phyloP scores from a whole-genome alignment of 805 yeast species.

The Barnettozyma vustinii region DNA sequence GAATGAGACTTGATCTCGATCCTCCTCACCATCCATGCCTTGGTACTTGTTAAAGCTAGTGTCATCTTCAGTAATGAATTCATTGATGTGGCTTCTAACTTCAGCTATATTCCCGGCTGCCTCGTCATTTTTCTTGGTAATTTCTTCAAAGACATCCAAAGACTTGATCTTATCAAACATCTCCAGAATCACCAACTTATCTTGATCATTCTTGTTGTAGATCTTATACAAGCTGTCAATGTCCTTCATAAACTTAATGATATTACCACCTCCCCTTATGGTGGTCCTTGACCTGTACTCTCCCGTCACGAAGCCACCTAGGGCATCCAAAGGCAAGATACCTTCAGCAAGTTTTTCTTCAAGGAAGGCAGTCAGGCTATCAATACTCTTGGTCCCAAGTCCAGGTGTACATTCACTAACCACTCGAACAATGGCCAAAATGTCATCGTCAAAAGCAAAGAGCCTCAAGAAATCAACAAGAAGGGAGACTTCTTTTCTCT shows the following conservation, averaged over 20 bases:
- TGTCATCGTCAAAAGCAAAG: slow-evolving; percentile 52
- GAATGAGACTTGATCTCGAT: slow-evolving; percentile 14
- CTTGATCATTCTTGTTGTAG: slow-evolving; percentile 1
- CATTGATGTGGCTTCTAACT: slow-evolving; percentile 32
- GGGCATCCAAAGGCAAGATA: slow-evolving; percentile 9
- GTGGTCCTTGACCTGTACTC: not conserved
- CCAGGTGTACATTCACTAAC: slow-evolving; percentile 53
- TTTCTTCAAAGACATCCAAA: slow-evolving; percentile 2
- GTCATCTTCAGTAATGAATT: slow-evolving; percentile 31
- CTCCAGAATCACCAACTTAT: slow-evolving; percentile 2
- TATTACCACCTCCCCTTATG: slow-evolving; percentile 5
- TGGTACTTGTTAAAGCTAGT: not conserved
- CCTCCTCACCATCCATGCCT: not conserved
- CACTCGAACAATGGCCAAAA: slow-evolving; percentile 52
- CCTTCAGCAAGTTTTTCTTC: slow-evolving; percentile 1
- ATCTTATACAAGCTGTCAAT: not conserved
- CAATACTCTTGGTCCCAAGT: slow-evolving; percentile 45
- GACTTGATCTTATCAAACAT: slow-evolving; percentile 14
- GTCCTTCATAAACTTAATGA: not conserved
- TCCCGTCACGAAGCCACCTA: slow-evolving; percentile 6
- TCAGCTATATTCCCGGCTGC: slow-evolving; percentile 34
- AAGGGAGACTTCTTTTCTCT: slow-evolving; percentile 57
- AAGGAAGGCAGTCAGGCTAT: not conserved
- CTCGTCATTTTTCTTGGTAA: slow-evolving; percentile 24
- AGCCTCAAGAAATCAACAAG: slow-evolving; percentile 63